A percentile compares a stretch with the other conserved stretches of the same genome.
These are phyloP conservation scores for Colletotrichum sidae DNA, from an alignment of 2,329 filamentous ascomycete species.

Conservation along the genomic window DNA sequence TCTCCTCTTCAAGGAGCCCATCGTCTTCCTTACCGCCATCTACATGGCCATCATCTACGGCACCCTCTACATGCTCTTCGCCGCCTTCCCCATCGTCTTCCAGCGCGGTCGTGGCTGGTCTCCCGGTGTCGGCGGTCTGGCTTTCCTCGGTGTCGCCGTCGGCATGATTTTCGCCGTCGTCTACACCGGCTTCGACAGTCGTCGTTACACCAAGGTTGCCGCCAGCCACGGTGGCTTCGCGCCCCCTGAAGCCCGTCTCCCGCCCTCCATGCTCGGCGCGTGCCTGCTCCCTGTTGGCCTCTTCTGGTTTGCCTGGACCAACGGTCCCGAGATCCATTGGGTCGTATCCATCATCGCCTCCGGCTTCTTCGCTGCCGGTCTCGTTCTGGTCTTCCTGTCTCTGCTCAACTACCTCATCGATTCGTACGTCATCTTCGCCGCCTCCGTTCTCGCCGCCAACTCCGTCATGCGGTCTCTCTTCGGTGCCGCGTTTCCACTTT, in stretches of 20 bases:
- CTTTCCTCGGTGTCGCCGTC: slow-evolving; percentile 76
- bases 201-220: slow-evolving; percentile 53
- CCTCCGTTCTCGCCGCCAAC: slow-evolving; percentile 79
- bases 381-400: slow-evolving; percentile 66
- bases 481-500: slow-evolving; percentile 79
- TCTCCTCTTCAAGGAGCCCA: slow-evolving; percentile 77
- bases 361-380: slow-evolving; percentile 49
- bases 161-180: slow-evolving; percentile 70
- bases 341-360: slow-evolving; percentile 54
- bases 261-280: slow-evolving; percentile 65
- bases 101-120: slow-evolving; percentile 69
- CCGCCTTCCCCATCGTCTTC: slow-evolving; percentile 75
- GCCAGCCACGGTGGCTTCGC: slow-evolving; percentile 59
- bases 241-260: slow-evolving; percentile 68
- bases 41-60: slow-evolving; percentile 74
- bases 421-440: slow-evolving; percentile 74
- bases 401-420: slow-evolving; percentile 69
- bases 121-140: slow-evolving; percentile 68
- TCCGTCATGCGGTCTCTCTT: slow-evolving; percentile 78
- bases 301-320: slow-evolving; percentile 71
- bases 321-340: slow-evolving; percentile 61
- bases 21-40: slow-evolving; percentile 72
- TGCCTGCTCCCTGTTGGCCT: slow-evolving; percentile 65
- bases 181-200: slow-evolving; percentile 60
- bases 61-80: slow-evolving; percentile 70